Base-by-base conservation (phyloP, 192 early-diverging fungal genomes). In the Coemansia sp. region DNA sequence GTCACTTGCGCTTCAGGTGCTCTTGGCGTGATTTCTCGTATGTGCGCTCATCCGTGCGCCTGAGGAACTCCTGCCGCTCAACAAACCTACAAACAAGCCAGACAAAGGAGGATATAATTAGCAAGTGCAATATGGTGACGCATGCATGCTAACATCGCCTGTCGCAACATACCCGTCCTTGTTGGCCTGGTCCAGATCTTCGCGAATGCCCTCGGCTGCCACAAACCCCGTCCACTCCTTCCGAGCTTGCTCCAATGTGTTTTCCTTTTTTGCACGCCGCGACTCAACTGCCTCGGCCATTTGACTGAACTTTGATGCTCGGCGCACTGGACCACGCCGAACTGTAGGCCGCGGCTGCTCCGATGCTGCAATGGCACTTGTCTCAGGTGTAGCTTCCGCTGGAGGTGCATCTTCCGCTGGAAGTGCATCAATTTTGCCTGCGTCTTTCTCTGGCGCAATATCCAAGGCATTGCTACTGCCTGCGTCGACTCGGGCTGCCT, bases 201-300 rank as follows among this genome's bases (percentile, higher is more conserved):
- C 80, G 42, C 80, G 74, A 51, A 83, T 71, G 6, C 80, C 80
- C 65, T 73, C 67, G 14, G 57, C 45, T 0, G 51, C 64, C 11
- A 82, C 79, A 63, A 82, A 82, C 19, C 79, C 74, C 4, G 68
- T 64, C 79, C 79, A 82, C 62, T 76, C 67, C 41, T 62, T 68
- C 47, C 79, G 70, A 22, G 79, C 79, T 11, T 51, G 47, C 17
- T 82, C 79, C 65, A 82, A 43, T 42, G 79, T 82, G 56, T 73
- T 82, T 25, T 72, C 74, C 29, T 72, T 72, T 51, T 67, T 70
- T 24, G 58, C 65, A 1, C 79, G 67, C 32, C 79, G 71, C 58
- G 70, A 67, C 64, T 82, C 79, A 32, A 68, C 74, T 59, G 60
- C 58, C 54, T 73, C 67, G 5, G 71, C 79, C 67, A 82, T 41